Evolutionary conservation across 495 filamentous ascomycete species (phyloP), one percentile per base, ranked within the genome.

Genomic region (Neurospora tetrasperma): DNA sequence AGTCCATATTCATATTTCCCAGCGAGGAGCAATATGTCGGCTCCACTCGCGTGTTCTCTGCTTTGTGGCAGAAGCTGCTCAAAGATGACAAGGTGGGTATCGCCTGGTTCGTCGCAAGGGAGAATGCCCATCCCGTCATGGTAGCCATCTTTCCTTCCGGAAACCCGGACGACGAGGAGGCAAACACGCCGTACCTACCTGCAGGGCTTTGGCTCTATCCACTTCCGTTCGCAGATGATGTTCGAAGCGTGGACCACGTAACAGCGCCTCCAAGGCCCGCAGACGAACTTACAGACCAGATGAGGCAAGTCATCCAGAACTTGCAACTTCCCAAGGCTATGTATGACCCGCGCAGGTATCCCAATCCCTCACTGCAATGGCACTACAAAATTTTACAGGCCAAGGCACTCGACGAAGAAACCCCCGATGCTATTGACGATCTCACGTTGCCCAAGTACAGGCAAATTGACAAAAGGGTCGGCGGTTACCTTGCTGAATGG

Each of bases 311-410:
- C 9, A 85, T 98, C 8, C 90, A 93, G 76, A 93, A 97, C 76
- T 81, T 99, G 12, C 94, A 98, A 76, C 89, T 99, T 12, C 96
- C 96, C 0, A 94, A 92, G 75, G 94, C 88, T 2, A 79, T 84
- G 4, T 99, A 97, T 78, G 90, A 94, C 72, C 94, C 95, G 18
- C 80, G 83, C 3, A 95, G 92, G 79, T 98, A 98, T 78, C 93
- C 96, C 0, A 99, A 99, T 75, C 96, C 96, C 74, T 88, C 91
- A 1, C 87, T 99, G 70, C 96, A 99, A 85, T 99, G 96, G 96
- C 94, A 97, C 81, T 99, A 98, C 83, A 91, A 90, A 66, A 95
- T 98, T 54, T 84, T 99, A 5, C 96, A 99, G 80, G 93, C 93
- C 6, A 86, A 97, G 66, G 96, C 96, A 2, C 82, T 99, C 14